Evolutionary conservation across 176 grass and related monocot species (phyloP).

Genomic region (Calamus simplicifolius): DNA sequence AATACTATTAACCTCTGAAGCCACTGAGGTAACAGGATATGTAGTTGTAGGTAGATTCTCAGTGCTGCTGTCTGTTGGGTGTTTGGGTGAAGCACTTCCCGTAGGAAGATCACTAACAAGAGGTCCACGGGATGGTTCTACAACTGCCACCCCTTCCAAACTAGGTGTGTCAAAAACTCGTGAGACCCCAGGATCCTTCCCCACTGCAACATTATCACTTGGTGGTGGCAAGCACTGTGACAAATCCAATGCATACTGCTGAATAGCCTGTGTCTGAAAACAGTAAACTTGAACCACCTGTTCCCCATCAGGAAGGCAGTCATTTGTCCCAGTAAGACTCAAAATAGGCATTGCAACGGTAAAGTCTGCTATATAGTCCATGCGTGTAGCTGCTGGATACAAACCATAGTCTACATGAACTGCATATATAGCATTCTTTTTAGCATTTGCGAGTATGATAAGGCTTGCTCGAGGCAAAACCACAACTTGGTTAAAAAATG

Average conservation of each 20-base stretch:
- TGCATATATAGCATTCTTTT: conserved; percentile 95
- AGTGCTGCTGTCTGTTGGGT: conserved; percentile 11
- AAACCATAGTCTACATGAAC: conserved; percentile 76
- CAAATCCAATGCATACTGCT: conserved; percentile 86
- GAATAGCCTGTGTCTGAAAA: conserved; percentile 96
- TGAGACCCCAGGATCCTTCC: conserved; percentile 45
- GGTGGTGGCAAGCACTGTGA: conserved; percentile 68
- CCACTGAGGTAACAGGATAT: conserved; percentile 13
- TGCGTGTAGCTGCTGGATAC: conserved; percentile 52
- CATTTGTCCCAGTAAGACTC: conserved; percentile 75
- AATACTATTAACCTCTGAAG: conserved; percentile 18
- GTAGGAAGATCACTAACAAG: conserved; percentile 34
- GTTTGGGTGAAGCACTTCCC: conserved; percentile 20
- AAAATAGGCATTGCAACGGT: conserved; percentile 95
- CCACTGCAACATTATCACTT: conserved; percentile 28
- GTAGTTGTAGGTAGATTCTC: conserved; percentile 20
- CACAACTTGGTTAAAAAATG: conserved; percentile 95
- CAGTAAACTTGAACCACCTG: conserved; percentile 87
- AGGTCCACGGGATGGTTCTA: conserved; percentile 17
- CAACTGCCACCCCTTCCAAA: conserved; percentile 19
- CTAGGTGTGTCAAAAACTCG: conserved; percentile 27
- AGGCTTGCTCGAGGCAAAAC: conserved; percentile 85
- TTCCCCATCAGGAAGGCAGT: conserved; percentile 44
- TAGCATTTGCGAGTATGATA: conserved; percentile 93
- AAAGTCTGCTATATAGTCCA: conserved; percentile 96